A percentile compares a stretch with the other conserved stretches of the same genome.
phyloP scores from a whole-genome alignment of 352 stramenopile species.

The Elongisporangium senticosum region DNA sequence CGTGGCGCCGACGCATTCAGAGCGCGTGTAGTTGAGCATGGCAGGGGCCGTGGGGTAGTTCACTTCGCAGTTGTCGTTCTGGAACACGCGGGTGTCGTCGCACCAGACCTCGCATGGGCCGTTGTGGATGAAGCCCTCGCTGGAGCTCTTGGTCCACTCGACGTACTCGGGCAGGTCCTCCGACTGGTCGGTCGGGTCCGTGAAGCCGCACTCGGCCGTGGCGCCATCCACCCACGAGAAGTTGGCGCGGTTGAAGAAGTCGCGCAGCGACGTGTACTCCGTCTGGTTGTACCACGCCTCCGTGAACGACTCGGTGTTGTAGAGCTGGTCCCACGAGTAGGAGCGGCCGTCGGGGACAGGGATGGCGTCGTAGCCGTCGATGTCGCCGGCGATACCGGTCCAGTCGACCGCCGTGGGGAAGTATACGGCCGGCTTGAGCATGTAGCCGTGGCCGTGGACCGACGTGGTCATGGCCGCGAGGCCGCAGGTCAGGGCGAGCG shows the following conservation, averaged over 20 bases:
- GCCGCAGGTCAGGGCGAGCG: not conserved
- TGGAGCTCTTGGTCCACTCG: conserved; percentile 28
- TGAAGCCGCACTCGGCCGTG: conserved; percentile 34
- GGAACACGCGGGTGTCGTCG: conserved; percentile 24
- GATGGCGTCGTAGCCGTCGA: conserved; percentile 30
- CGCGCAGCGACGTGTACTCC: conserved; percentile 23
- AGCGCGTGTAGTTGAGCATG: conserved; percentile 26
- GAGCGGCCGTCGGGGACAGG: conserved; percentile 29
- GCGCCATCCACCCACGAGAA: conserved; percentile 4
- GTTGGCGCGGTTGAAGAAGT: not conserved
- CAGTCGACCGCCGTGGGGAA: not conserved
- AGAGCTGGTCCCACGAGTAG: conserved; percentile 15
- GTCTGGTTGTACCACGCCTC: conserved; percentile 18
- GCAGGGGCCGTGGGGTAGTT: conserved; percentile 23
- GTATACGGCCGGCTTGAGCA: conserved; percentile 6
- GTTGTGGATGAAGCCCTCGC: conserved; percentile 32
- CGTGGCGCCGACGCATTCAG: conserved; percentile 27
- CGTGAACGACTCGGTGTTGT: conserved; percentile 24
- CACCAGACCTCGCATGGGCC: conserved; percentile 46
- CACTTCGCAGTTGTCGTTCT: conserved; percentile 28
- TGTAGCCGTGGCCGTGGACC: conserved; percentile 21
- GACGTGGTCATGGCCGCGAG: conserved; percentile 2
- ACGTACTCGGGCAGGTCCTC: conserved; percentile 26
- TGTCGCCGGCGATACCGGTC: conserved; percentile 4
- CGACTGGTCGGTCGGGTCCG: conserved; percentile 25